These are phyloP conservation scores for Fusarium sp. DNA, from an alignment of 2,329 filamentous ascomycete genomes.

Conservation along the genomic window DNA sequence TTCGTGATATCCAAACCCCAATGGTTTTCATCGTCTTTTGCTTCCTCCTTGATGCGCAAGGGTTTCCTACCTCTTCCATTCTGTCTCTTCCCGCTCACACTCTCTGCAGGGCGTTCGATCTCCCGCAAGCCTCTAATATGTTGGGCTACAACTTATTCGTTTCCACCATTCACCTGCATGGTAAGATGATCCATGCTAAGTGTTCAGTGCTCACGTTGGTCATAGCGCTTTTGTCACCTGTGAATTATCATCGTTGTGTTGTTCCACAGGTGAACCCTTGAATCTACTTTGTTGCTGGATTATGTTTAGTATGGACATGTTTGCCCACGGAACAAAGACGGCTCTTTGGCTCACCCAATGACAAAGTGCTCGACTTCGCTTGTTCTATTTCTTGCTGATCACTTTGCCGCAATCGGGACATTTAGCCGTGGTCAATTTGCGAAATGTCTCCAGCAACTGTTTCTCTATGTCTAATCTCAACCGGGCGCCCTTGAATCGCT, in stretches of 20 bases:
- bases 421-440: conserved; percentile 4
- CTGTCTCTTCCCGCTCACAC: conserved; percentile 13
- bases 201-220: neutral
- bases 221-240: conserved; percentile 1
- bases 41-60: conserved; percentile 14
- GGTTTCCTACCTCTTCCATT: conserved; percentile 7
- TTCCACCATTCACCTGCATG: conserved; percentile 38
- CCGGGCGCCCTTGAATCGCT: conserved; percentile 2
- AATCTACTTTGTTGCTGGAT: neutral
- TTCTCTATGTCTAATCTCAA: conserved; percentile 29
- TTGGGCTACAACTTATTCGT: conserved; percentile 14
- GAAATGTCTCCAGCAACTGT: conserved; percentile 2
- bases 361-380: conserved; percentile 4
- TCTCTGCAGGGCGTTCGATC: conserved; percentile 13
- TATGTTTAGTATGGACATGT: neutral
- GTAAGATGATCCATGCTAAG: conserved; percentile 27
- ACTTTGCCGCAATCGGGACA: conserved; percentile 14
- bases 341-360: conserved; percentile 17
- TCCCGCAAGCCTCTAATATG: conserved; percentile 26
- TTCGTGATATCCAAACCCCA: conserved; percentile 2
- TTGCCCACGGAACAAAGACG: conserved; percentile 13
- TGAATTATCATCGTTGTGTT: neutral
- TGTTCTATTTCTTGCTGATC: conserved; percentile 22
- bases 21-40: neutral
- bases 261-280: neutral